A percentile compares a stretch with the other conserved stretches of the same genome.
These are phyloP conservation scores for Eimeria sp. DNA, from an alignment of 169 alveolate species.

Conservation along the genomic window DNA sequence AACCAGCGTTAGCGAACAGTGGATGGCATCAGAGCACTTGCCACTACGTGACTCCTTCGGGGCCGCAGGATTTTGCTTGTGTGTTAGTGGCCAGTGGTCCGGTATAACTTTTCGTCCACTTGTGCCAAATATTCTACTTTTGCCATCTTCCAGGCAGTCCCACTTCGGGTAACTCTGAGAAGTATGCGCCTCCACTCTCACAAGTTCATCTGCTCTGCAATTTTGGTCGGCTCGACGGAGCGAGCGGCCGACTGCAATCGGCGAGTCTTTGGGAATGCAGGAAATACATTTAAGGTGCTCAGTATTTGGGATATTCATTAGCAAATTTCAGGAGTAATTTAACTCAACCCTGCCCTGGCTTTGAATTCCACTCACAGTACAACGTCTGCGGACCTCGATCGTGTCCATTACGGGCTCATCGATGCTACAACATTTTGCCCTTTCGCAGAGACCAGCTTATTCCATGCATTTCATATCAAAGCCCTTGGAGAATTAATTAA, in stretches of 20 bases:
- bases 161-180: neutral
- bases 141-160: neutral
- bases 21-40: too few species aligned
- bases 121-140: neutral
- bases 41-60: too few species aligned
- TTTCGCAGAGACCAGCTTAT: neutral
- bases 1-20: too few species aligned
- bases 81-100: neutral
- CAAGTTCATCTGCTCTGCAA: neutral
- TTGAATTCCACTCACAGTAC: neutral
- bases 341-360: neutral
- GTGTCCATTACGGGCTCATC: slow-evolving; percentile 26
- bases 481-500: neutral
- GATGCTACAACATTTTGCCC: neutral
- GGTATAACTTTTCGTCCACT: neutral
- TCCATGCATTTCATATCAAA: neutral
- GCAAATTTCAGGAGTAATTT: neutral
- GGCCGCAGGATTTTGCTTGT: neutral
- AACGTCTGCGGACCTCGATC: slow-evolving; percentile 14
- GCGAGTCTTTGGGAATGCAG: neutral
- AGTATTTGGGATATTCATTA: neutral
- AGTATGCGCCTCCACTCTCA: neutral
- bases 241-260: slow-evolving; percentile 25
- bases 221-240: slow-evolving; percentile 20
- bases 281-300: neutral